Evolutionary conservation across 2,329 filamentous ascomycete species (phyloP).

Genomic region (Pseudogymnoascus sp.): DNA sequence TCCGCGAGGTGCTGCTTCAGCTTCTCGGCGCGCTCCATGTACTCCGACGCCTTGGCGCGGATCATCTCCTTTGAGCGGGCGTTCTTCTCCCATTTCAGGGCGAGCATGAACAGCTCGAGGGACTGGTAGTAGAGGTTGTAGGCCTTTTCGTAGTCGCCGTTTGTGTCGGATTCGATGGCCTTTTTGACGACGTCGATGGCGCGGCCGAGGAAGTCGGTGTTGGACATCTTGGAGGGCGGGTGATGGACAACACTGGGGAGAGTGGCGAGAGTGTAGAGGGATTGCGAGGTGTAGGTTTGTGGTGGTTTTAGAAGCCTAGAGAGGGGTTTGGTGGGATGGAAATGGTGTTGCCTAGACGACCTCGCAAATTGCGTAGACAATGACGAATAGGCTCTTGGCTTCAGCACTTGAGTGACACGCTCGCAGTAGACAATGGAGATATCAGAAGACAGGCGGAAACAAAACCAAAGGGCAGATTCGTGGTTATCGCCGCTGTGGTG

Average conservation of each 20-base stretch:
- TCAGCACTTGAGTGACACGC: background rate
- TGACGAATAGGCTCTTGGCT: background rate
- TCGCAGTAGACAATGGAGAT: background rate
- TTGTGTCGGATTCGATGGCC: constrained; percentile 92
- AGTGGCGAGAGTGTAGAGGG: background rate
- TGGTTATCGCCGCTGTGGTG: background rate
- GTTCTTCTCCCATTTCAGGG: constrained; percentile 99
- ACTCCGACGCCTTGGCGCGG: constrained; percentile 85
- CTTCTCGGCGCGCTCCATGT: constrained; percentile 98
- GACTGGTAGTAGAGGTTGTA: constrained; percentile 94
- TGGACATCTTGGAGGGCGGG: constrained; percentile 59
- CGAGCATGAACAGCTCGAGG: constrained; percentile 97
- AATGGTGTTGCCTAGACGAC: constrained; percentile 1
- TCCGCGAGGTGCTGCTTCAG: constrained; percentile 83
- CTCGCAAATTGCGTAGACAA: background rate
- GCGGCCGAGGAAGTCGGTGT: constrained; percentile 92
- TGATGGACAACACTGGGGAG: background rate
- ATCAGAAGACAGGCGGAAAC: background rate
- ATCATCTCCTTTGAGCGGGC: constrained; percentile 96
- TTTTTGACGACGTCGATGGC: constrained; percentile 97
- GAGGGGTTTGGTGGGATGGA: background rate
- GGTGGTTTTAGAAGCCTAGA: background rate
- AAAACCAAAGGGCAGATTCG: background rate
- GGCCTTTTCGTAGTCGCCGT: constrained; percentile 92
- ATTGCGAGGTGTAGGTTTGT: background rate